A percentile compares a stretch with the other conserved stretches of the same genome.
Evolutionary conservation across 2,329 filamentous ascomycete species (phyloP).

Genomic region (Pestalotiopsis sp.): DNA sequence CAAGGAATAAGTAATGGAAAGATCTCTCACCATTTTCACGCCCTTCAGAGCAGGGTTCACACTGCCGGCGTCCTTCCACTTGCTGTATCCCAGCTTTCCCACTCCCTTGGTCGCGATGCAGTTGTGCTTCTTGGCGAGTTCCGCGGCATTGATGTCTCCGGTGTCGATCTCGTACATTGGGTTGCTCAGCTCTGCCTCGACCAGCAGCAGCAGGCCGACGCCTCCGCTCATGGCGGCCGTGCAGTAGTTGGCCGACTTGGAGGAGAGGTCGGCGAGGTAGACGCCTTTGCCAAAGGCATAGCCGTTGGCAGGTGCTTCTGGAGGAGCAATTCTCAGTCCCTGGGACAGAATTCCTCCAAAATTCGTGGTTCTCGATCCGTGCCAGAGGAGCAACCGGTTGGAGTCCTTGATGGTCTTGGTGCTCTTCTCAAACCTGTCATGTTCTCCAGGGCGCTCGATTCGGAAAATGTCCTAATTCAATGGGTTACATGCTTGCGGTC

Average conservation of each 20-base stretch:
- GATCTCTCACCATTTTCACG: constrained; percentile 63
- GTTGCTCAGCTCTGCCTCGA: constrained; percentile 77
- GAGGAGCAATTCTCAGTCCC: constrained; percentile 80
- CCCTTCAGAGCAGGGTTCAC: constrained; percentile 67
- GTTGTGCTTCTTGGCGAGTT: constrained; percentile 59
- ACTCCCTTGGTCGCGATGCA: constrained; percentile 70
- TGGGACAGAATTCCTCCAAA: constrained; percentile 83
- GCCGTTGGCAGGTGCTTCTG: constrained; percentile 56
- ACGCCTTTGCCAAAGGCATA: constrained; percentile 90
- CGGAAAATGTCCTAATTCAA: constrained; percentile 67
- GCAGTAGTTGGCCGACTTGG: constrained; percentile 80
- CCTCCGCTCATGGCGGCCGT: constrained; percentile 57
- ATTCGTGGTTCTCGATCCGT: constrained; percentile 79
- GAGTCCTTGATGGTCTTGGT: constrained; percentile 44
- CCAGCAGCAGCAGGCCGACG: constrained; percentile 76
- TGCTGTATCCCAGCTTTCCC: constrained; percentile 61
- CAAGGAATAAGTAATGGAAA: too few relatives aligned
- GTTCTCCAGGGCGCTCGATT: constrained; percentile 73
- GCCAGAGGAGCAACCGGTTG: constrained; percentile 79
- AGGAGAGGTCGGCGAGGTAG: constrained; percentile 80
- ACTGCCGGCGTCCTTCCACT: constrained; percentile 73
- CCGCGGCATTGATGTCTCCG: constrained; percentile 63
- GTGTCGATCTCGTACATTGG: constrained; percentile 67
- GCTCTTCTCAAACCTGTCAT: constrained; percentile 65
- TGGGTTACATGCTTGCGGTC: too few relatives aligned